Percentiles rank a stretch among this genome's conserved stretches.
phyloP scores from a whole-genome alignment of 352 stramenopile genomes.

The Phytophthora hibernalis region DNA sequence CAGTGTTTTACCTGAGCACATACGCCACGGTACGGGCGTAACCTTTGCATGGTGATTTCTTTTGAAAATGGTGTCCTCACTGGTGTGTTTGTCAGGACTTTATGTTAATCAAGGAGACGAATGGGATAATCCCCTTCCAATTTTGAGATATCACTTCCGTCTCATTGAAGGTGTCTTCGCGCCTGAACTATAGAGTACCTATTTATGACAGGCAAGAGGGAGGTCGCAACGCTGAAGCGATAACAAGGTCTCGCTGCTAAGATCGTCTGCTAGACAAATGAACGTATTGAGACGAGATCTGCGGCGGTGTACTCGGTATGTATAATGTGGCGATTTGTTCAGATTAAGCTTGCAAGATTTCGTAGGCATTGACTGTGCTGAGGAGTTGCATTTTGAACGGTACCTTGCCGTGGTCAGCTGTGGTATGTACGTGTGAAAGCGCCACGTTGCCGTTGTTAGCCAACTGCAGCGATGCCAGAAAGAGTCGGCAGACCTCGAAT shows the following conservation, averaged over 20 bases:
- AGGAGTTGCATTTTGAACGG: constrained; percentile 81
- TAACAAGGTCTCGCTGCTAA: no score
- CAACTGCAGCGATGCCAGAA: constrained; percentile 92
- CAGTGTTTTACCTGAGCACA: constrained; percentile 76
- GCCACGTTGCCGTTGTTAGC: constrained; percentile 91
- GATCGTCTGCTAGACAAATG: no score
- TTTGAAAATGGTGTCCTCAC: neutral
- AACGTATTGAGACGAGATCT: no score
- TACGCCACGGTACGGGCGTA: constrained; percentile 57
- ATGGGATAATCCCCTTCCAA: constrained; percentile 57
- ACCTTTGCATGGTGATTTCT: neutral
- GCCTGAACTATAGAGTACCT: constrained; percentile 17
- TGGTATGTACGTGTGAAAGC: constrained; percentile 75
- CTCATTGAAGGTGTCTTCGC: constrained; percentile 55
- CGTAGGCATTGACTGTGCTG: constrained; percentile 64
- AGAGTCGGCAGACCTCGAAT: constrained; percentile 90
- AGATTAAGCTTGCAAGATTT: constrained; percentile 55
- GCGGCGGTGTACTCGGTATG: constrained; percentile 2
- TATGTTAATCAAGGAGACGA: constrained; percentile 82
- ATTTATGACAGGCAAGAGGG: constrained; percentile 14
- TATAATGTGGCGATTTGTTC: constrained; percentile 26
- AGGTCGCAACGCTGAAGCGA: neutral
- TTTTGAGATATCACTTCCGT: constrained; percentile 53
- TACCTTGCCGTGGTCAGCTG: constrained; percentile 57
- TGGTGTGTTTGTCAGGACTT: constrained; percentile 43